phyloP scores from a whole-genome alignment of 345 rosid species.

The Gossypium thurberi region DNA sequence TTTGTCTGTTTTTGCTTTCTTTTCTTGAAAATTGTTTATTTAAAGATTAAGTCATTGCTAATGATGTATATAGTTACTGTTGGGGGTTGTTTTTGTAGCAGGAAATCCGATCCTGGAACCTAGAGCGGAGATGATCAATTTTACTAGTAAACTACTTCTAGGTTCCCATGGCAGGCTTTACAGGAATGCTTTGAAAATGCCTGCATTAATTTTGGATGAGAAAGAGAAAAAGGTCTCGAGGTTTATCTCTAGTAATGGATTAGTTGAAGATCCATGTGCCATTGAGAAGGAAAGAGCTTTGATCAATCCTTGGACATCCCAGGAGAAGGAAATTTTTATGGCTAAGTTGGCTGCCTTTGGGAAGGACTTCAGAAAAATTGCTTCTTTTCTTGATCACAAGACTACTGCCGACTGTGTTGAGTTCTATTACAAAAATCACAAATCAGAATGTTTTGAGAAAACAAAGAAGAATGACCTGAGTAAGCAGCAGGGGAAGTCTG shows the following conservation, averaged over 20 bases:
- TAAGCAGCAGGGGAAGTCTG: slow-evolving; percentile 52
- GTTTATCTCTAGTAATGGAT: slow-evolving; percentile 70
- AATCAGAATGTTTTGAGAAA: slow-evolving; percentile 81
- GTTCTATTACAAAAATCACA: slow-evolving; percentile 96
- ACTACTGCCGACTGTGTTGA: slow-evolving; percentile 94
- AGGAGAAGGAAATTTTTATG: slow-evolving; percentile 74
- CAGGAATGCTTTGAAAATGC: slow-evolving; percentile 79
- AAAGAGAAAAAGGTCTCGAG: slow-evolving; percentile 57
- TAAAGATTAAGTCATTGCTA: neutral
- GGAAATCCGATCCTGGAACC: slow-evolving; percentile 56
- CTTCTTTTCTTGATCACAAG: slow-evolving; percentile 84
- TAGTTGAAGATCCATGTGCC: slow-evolving; percentile 87
- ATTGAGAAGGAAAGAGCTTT: slow-evolving; percentile 78
- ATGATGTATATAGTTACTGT: neutral
- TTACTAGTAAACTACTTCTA: slow-evolving; percentile 55
- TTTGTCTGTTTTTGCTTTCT: neutral
- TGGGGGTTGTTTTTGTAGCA: slow-evolving; percentile 29
- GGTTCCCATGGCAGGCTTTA: slow-evolving; percentile 37
- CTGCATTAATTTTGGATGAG: slow-evolving; percentile 74
- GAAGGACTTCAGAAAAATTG: slow-evolving; percentile 80
- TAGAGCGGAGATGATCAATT: slow-evolving; percentile 40
- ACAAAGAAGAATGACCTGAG: slow-evolving; percentile 54
- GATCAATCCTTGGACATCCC: slow-evolving; percentile 87
- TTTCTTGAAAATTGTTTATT: neutral
- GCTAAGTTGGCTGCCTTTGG: slow-evolving; percentile 66